Evolutionary conservation across 2,329 filamentous ascomycete genomes (phyloP), one percentile per base, ranked within the genome.

Genomic region (Exserohilum turcica): DNA sequence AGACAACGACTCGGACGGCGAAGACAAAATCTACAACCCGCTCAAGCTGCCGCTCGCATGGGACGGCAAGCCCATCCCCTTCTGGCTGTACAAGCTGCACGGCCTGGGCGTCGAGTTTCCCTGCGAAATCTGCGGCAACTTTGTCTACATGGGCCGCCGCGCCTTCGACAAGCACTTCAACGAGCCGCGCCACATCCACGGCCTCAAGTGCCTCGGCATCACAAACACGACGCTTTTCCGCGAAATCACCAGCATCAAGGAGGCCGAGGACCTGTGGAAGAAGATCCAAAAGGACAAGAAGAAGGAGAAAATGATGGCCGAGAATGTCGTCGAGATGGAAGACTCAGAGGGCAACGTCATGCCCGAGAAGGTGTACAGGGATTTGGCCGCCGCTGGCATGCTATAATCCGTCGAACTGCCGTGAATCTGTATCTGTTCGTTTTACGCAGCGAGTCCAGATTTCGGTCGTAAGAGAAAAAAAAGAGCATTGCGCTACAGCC

Each of bases 91-190:
- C 81, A 94, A 97, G 65, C 82, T 99, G 13, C 94, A 99, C 71
- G 94, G 94, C 1, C 80, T 99, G 21, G 94, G 94, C 7, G 92
- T 96, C 10, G 94, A 99, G 66, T 96, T 97, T 64, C 83, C 89
- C 0, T 99, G 94, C 79, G 93, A 99, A 73, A 91, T 99, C 51
- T 99, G 94, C 71, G 94, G 94, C 50, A 97, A 97, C 76, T 97
- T 92, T 69, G 92, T 97, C n/a, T 97, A 97, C 79, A 97, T 96
- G 89, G 94, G 94, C 13, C 84, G 94, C 19, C 86, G 94, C 43
- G 92, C 92, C 1, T 99, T 97, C 66, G 94, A 99, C 73, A 99
- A 99, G 80, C 94, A 99, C 74, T 99, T 99, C 78, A 95, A 92
- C 63, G 94, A 99, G 75, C 87, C 90, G 7, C 82, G 92, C 47